phyloP scores from a whole-genome alignment of 768 basidiomycete species.

The Wakefieldia striispora region DNA sequence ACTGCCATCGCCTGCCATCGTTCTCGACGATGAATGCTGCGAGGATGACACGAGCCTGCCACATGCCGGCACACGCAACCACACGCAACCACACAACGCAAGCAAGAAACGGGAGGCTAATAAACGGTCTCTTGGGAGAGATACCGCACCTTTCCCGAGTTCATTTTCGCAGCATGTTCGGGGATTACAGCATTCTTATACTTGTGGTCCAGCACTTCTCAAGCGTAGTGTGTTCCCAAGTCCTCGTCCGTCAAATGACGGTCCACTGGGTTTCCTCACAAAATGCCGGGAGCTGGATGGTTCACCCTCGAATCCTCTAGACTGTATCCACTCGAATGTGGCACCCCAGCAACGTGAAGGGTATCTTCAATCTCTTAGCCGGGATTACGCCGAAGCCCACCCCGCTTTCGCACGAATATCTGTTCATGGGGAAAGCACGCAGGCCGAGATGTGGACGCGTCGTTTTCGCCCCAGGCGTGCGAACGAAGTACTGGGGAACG shows the following conservation, averaged over 20 bases:
- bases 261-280: conserved; percentile 20
- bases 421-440: conserved; percentile 16
- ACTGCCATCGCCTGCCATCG: conserved; percentile 1
- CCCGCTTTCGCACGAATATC: conserved; percentile 50
- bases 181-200: conserved; percentile 49
- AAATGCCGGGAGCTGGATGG: conserved; percentile 1
- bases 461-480: conserved; percentile 76
- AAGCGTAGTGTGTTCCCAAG: conserved; percentile 6
- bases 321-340: conserved; percentile 2
- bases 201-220: conserved; percentile 7
- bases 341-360: conserved; percentile 18
- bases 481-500: conserved; percentile 77
- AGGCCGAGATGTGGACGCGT: conserved; percentile 59
- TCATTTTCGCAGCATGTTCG: conserved; percentile 57
- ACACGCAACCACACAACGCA: neutral
- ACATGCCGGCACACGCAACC: neutral
- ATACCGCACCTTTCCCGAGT: conserved; percentile 47
- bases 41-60: conserved; percentile 8
- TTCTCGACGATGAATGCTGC: neutral
- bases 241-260: conserved; percentile 2
- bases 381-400: conserved; percentile 34
- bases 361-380: conserved; percentile 8
- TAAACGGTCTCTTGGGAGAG: conserved; percentile 1
- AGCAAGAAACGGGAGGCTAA: conserved; percentile 3
- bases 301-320: neutral